A percentile compares a stretch with the other conserved stretches of the same genome.
These are phyloP conservation scores for Blastobotrys elegans DNA, from an alignment of 1,139 yeast genomes.

Conservation along the genomic window DNA sequence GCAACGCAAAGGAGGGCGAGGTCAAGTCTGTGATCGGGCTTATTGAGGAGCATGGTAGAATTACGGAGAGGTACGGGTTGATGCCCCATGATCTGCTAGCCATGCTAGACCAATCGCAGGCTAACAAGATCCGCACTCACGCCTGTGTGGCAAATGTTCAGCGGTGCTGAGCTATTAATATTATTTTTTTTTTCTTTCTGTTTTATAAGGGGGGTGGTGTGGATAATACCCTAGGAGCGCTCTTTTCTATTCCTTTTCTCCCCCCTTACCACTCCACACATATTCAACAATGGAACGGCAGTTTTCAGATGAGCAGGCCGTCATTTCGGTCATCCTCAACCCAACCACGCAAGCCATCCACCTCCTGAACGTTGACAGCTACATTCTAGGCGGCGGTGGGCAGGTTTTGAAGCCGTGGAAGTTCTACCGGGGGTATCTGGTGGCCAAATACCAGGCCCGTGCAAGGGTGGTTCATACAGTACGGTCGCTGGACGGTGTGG, in stretches of 20 bases:
- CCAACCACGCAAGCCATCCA: not conserved
- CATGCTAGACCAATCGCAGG: not conserved
- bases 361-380: constrained; percentile 4
- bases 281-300: not conserved
- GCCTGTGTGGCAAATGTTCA: constrained; percentile 4
- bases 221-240: not conserved
- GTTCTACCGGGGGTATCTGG: not conserved
- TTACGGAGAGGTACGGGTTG: constrained; percentile 3
- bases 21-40: not conserved
- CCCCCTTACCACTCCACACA: too few species aligned
- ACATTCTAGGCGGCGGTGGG: constrained; percentile 5
- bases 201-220: not conserved
- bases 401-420: not conserved
- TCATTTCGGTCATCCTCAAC: not conserved
- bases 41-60: not conserved
- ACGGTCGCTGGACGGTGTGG: not conserved
- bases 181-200: too few species aligned
- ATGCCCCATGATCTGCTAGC: constrained; percentile 3
- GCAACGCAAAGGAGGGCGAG: not conserved
- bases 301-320: not conserved
- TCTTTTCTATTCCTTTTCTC: not conserved
- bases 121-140: not conserved
- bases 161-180: not conserved
- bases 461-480: constrained; percentile 4
- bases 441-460: not conserved